Evolutionary conservation across 1,139 yeast genomes (phyloP), one percentile per base, ranked within the genome.

Genomic region (Citeromyces hawaiiensis): DNA sequence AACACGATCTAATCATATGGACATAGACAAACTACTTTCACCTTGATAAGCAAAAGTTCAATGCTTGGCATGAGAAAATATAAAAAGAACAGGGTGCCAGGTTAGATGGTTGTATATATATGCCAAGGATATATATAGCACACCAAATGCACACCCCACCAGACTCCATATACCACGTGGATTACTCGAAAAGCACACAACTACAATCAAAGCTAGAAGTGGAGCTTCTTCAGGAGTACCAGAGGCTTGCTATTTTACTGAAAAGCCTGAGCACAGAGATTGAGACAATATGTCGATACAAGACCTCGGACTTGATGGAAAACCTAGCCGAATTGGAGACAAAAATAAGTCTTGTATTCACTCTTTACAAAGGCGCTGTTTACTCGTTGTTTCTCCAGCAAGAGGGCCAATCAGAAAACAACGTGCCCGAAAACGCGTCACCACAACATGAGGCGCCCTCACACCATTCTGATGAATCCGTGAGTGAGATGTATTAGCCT

Each of bases 341-440:
- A 45, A 75, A 76, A 46, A 62, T 79, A n/a, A 77, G 79, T 1
- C 57, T 78, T 43, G 75, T 79, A 3, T 75, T 80, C 40, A 79
- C 85, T 0, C 56, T 76, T 36, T 74, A 79, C 60, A 76, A 77
- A 47, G 78, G 82, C 6, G 80, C 86, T 13, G 85, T 79, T 2
- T 79, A 78, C 52, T 71, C 78, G 4, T 54, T 70, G 46, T 72
- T 66, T 46, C 53, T 63, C 46, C 75, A 57, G 48, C 38, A 41
- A 42, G 50, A 36, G 38, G 44, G 35, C 49, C 46, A 35, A 9
- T 18, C 11, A 16, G 35, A 32, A 3, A 16, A 32, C 9, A 9
- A 5, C 8, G 35, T 9, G n/a, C 18, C 21, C 9, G 27, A 23
- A 32, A 9, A 32, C 21, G 18, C 35, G 18, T 16, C 35, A 32